phyloP scores from a whole-genome alignment of 1,139 yeast species.

The Taphrina communis region DNA sequence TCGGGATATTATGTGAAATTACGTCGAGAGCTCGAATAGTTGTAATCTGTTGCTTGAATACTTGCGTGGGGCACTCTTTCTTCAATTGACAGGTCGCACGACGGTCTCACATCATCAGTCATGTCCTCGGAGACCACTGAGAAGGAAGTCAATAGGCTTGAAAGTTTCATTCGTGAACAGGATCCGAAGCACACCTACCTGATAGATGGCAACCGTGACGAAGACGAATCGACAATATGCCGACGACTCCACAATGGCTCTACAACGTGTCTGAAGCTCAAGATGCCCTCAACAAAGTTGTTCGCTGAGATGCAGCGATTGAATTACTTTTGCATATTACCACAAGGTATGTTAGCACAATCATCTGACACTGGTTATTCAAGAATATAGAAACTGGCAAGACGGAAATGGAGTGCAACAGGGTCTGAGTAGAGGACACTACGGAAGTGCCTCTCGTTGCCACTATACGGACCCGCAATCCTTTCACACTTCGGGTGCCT shows the following conservation, averaged over 20 bases:
- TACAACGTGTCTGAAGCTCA: constrained; percentile 27
- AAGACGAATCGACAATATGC: constrained; percentile 28
- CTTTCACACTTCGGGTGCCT: no score
- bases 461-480: no score
- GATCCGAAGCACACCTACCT: constrained; percentile 21
- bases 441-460: no score
- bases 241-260: constrained; percentile 25
- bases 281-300: constrained; percentile 34
- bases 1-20: no score
- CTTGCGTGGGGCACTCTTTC: not conserved
- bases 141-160: constrained; percentile 25
- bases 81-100: not conserved
- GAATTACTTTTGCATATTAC: constrained; percentile 34
- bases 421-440: not conserved
- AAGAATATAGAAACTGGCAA: constrained; percentile 25
- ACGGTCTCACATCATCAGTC: not conserved
- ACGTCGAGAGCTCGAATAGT: not conserved
- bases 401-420: constrained; percentile 39
- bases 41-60: no score
- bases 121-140: not conserved
- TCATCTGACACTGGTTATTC: not conserved
- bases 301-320: constrained; percentile 36
- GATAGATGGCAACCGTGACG: constrained; percentile 35
- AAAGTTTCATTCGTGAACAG: constrained; percentile 32
- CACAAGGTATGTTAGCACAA: constrained; percentile 24